Conservation (phyloP, 495 filamentous ascomycete species). For the Trichoderma orchidacearum region DNA sequence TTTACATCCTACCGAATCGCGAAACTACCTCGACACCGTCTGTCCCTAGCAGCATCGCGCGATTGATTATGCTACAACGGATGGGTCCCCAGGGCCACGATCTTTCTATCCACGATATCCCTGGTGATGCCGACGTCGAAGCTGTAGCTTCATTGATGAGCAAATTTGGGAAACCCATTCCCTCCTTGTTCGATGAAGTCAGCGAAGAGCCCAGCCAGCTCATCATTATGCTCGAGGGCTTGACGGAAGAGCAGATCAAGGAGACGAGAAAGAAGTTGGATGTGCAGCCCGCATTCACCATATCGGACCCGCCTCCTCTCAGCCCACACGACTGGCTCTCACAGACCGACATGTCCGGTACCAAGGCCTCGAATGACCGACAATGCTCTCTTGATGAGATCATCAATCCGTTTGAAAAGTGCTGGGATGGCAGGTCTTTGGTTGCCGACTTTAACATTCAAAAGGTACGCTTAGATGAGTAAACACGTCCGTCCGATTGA, state of each 20-base stretch:
- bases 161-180: constrained; percentile 21
- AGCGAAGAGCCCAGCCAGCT: constrained; percentile 27
- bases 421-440: constrained; percentile 30
- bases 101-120: constrained; percentile 24
- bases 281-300: constrained; percentile 26
- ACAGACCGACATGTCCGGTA: constrained; percentile 12
- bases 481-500: background rate
- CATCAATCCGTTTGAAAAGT: constrained; percentile 27
- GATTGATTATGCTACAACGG: constrained; percentile 26
- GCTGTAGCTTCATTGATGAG: constrained; percentile 26
- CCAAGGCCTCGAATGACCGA: background rate
- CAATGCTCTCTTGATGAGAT: constrained; percentile 23
- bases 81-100: constrained; percentile 21
- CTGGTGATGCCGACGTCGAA: constrained; percentile 18
- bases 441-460: constrained; percentile 27
- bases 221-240: constrained; percentile 34
- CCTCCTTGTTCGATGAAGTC: constrained; percentile 23
- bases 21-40: constrained; percentile 13
- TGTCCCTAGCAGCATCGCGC: constrained; percentile 20
- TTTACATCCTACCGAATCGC: background rate
- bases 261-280: constrained; percentile 16
- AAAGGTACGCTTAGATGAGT: constrained; percentile 14
- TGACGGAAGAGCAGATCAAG: constrained; percentile 16
- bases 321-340: constrained; percentile 20
- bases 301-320: constrained; percentile 22